Evolutionary conservation across 305 asterid genomes (phyloP), one percentile per base, ranked within the genome.

Genomic region (Caryopteris hybrid): DNA sequence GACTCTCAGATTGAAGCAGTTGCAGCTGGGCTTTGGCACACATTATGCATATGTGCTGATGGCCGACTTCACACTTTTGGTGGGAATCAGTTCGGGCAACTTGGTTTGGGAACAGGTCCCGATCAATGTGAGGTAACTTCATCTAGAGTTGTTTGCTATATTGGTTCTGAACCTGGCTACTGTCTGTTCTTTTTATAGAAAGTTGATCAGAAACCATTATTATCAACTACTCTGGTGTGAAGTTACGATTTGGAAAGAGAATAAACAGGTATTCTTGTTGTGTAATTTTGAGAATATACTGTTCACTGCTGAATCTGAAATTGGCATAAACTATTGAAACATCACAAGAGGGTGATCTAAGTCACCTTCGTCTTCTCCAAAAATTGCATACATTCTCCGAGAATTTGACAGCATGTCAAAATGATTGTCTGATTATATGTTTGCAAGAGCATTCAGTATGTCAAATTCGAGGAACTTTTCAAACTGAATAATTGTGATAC

Each of bases 1-100:
- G 82, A 74, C 53, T 70, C 74, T 68, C 73, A 59, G 61, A 78
- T 80, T 27, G 76, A 68, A 68, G 69, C 84, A 8, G 76, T 83
- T 56, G 84, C 88, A 27, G 85, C 88, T 68, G 88, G 88, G 52
- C 81, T 83, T 42, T 83, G 85, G 88, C 88, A 83, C 70, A 83
- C 88, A 11, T 59, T 83, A 38, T 80, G 85, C 74, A 68, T 83
- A 38, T 56, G 74, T 68, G 66, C 76, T 6, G 66, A 80, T 61
- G 88, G 85, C 0, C 71, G 74, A 48, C 76, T 83, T 51, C 73
- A 74, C 59, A 76, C 76, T 7, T 80, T 78, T 73, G 88, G 88
- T n/a, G 88, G 85, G 61, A 83, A 83, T 52, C 88, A 83, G 74
- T 83, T 83, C 71, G 85, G 88, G 73, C 85, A 83, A 57, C 74